phyloP scores from a whole-genome alignment of 2,329 filamentous ascomycete species.

The Paecilomyces formosus region DNA sequence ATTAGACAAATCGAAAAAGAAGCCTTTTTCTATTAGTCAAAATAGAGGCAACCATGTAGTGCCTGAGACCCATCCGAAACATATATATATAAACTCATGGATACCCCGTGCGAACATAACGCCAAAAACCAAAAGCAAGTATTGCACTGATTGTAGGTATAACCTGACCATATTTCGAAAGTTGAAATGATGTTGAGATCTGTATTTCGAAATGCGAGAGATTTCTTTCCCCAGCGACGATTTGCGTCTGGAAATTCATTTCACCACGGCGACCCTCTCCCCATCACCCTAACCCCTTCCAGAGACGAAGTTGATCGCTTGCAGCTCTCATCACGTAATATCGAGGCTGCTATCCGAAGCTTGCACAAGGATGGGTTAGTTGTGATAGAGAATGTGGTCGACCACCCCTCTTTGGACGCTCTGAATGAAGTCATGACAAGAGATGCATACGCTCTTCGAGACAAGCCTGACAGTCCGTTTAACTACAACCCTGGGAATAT shows the following conservation, averaged over 20 bases:
- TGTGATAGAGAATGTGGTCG: constrained; percentile 47
- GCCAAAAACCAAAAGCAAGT: not conserved
- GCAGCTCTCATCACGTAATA: constrained; percentile 40
- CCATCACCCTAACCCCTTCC: constrained; percentile 34
- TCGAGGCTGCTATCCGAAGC: constrained; percentile 48
- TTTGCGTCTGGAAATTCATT: not conserved
- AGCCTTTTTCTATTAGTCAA: not conserved
- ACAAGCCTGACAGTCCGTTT: constrained; percentile 45
- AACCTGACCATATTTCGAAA: not conserved
- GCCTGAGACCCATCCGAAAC: not conserved
- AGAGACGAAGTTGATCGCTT: constrained; percentile 32
- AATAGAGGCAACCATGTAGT: not conserved
- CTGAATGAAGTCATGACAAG: constrained; percentile 54
- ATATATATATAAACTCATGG: not conserved
- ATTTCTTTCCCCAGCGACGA: not conserved
- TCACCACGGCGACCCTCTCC: not conserved
- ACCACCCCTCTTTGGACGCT: constrained; percentile 44
- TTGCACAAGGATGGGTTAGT: constrained; percentile 51
- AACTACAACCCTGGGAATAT: constrained; percentile 35
- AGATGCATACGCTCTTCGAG: constrained; percentile 48
- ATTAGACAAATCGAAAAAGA: not conserved
- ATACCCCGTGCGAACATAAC: not conserved
- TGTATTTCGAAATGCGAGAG: not conserved
- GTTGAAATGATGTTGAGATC: not conserved
- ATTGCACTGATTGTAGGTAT: not conserved